phyloP scores from a whole-genome alignment of 2,329 filamentous ascomycete genomes.

The Thermoascus crustaceus region DNA sequence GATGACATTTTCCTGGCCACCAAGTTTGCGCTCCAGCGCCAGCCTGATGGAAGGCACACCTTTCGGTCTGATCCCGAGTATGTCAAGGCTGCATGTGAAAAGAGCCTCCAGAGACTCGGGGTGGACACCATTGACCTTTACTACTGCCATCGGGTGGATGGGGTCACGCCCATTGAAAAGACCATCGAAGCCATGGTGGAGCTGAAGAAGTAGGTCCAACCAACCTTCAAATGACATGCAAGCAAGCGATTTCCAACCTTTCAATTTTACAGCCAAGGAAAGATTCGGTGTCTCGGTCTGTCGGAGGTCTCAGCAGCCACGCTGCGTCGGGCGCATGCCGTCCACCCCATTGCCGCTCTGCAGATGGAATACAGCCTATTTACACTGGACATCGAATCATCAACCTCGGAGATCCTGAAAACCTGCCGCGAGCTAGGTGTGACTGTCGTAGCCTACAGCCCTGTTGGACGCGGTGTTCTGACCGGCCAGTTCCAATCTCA shows the following conservation, averaged over 20 bases:
- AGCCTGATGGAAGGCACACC: slow-evolving; percentile 9
- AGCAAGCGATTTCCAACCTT: no score
- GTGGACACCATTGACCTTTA: slow-evolving; percentile 36
- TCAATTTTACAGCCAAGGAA: not conserved
- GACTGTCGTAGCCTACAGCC: slow-evolving; percentile 33
- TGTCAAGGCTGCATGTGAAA: slow-evolving; percentile 26
- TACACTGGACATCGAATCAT: slow-evolving; percentile 36
- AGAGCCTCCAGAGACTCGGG: slow-evolving; percentile 28
- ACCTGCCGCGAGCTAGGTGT: slow-evolving; percentile 42
- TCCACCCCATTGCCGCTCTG: slow-evolving; percentile 39
- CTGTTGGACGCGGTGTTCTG: slow-evolving; percentile 32
- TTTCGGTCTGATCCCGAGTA: slow-evolving; percentile 32
- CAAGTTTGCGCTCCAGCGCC: slow-evolving; percentile 26
- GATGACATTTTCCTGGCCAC: slow-evolving; percentile 35
- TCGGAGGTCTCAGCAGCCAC: slow-evolving; percentile 37
- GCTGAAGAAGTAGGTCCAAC: slow-evolving; percentile 30
- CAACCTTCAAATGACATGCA: no score
- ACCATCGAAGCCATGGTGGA: slow-evolving; percentile 38
- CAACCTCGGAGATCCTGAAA: slow-evolving; percentile 29
- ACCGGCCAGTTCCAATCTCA: slow-evolving; percentile 7
- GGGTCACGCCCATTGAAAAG: slow-evolving; percentile 37
- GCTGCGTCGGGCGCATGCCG: slow-evolving; percentile 37
- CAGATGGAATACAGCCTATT: slow-evolving; percentile 43
- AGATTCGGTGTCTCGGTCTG: slow-evolving; percentile 38
- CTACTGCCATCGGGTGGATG: slow-evolving; percentile 39